Percentiles rank a stretch among this genome's conserved stretches.
Conservation (phyloP, 306 rosid species). For the Coriaria nepalensis region DNA sequence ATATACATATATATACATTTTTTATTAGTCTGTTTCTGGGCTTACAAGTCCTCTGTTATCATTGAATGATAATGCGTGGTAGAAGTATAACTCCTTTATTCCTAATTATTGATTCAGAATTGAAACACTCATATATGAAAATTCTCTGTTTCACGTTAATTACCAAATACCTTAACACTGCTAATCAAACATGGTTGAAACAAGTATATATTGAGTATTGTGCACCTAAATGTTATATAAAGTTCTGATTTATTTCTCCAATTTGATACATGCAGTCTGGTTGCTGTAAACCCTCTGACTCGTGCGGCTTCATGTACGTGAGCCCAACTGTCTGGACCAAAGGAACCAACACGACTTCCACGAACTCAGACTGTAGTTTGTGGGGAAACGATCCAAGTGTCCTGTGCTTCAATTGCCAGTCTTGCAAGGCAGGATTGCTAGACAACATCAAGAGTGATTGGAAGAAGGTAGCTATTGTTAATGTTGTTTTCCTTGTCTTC, state of each 20-base stretch:
- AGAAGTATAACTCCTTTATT: no score
- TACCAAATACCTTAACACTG: no score
- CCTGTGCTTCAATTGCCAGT: constrained; percentile 46
- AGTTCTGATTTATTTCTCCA: not conserved
- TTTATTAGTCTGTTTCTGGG: no score
- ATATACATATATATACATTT: no score
- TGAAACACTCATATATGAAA: no score
- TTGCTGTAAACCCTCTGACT: constrained; percentile 46
- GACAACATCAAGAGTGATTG: constrained; percentile 34
- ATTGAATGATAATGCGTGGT: no score
- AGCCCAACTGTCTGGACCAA: constrained; percentile 32
- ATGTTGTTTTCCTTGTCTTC: constrained; percentile 28
- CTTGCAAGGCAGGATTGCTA: constrained; percentile 56
- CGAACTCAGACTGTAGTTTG: constrained; percentile 28
- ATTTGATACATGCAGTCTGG: constrained; percentile 33
- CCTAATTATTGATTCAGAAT: no score
- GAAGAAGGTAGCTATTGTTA: constrained; percentile 36
- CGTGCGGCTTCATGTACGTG: constrained; percentile 23
- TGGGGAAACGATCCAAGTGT: constrained; percentile 27
- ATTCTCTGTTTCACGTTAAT: no score
- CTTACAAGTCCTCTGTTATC: no score
- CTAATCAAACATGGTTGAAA: no score
- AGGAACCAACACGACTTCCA: not conserved
- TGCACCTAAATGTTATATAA: constrained; percentile 1
- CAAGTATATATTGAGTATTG: not conserved